Percentiles rank a stretch among this genome's conserved stretches.
Conservation (phyloP, 2,329 filamentous ascomycete genomes). For the Pseudocercospora pini-densiflorae region DNA sequence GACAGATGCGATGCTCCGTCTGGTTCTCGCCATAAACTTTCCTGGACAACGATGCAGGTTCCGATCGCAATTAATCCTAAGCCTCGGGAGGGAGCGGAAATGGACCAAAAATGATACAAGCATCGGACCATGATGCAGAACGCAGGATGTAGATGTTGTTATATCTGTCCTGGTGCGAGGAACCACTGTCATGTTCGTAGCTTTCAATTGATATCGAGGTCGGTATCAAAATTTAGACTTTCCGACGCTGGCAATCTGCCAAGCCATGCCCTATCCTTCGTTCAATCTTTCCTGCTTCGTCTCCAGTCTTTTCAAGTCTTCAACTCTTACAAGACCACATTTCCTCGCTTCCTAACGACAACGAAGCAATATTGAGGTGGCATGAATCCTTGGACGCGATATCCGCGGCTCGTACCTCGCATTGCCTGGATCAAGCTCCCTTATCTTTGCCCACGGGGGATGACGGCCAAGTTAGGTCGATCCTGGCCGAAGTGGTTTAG, state of each 20-base stretch:
- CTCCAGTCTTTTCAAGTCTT: not conserved
- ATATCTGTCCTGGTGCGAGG: too few relatives aligned
- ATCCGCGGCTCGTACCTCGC: not conserved
- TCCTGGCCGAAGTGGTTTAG: conserved; percentile 6
- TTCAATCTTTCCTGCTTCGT: not conserved
- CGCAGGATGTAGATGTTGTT: too few relatives aligned
- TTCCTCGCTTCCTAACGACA: not conserved
- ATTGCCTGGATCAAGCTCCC: not conserved
- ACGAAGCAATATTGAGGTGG: not conserved
- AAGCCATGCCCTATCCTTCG: not conserved
- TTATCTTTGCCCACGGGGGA: conserved; percentile 4
- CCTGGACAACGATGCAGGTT: too few relatives aligned
- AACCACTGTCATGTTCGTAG: too few relatives aligned
- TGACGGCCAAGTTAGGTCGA: conserved; percentile 6
- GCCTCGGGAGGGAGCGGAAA: too few relatives aligned
- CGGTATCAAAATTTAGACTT: not conserved
- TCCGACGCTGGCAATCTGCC: not conserved
- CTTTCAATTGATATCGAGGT: not conserved
- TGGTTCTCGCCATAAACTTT: too few relatives aligned
- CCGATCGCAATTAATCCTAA: too few relatives aligned
- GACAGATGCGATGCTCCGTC: too few relatives aligned
- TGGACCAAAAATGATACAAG: too few relatives aligned
- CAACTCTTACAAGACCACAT: not conserved
- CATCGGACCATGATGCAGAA: too few relatives aligned
- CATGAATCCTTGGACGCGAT: not conserved